Base-by-base conservation (phyloP, 768 basidiomycete species). In the Phylloporus scabripes region DNA sequence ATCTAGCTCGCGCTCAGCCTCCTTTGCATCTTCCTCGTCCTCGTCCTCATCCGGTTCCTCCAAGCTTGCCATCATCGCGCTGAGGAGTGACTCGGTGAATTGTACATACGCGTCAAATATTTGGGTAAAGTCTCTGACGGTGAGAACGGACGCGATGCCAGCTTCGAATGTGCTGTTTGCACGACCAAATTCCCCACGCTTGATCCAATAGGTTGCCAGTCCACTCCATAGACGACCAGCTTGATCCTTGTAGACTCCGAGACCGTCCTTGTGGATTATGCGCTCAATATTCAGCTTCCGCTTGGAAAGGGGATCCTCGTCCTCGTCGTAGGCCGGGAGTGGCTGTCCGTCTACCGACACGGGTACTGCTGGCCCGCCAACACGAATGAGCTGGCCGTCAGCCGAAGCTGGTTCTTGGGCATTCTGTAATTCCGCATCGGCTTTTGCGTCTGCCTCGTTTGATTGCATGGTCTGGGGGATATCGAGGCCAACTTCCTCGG, bases 61-160 rank as follows among this genome's bases (percentile, higher is more conserved):
- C 54, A 96, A 60, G 50, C 80, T 79, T 51, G 83, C 83, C 92
- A 98, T 95, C 66, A 98, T 70, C 0, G 89, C 87, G 48, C 82
- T 87, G 56, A 96, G 87, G 55, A 96, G 75, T 0, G 85, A 83
- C 70, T 97, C 94, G 49, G 83, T 82, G 63, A 96, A 98, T 60
- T 98, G 93, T 32, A 89, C 85, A 66, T 96, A 97, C 6, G 92
- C 85, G 60, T 98, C 95, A 60, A 98, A 98, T 47, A 98, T 92
- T 65, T 97, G 93, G 2, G 92, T 92, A 65, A 99, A 99, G 70
- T 98, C 96, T 29, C 94, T 82, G 56, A 97, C 85, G 1, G 95
- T 97, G 59, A 98, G 71, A 15, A 98, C 95, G 1, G 72, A 74
- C 15, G 80, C 76, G 55, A 97, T 77, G 12, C 93, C 96, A 20